Evolutionary conservation across 208 protist genomes (phyloP).

Genomic region (Crithidia thermophila): DNA sequence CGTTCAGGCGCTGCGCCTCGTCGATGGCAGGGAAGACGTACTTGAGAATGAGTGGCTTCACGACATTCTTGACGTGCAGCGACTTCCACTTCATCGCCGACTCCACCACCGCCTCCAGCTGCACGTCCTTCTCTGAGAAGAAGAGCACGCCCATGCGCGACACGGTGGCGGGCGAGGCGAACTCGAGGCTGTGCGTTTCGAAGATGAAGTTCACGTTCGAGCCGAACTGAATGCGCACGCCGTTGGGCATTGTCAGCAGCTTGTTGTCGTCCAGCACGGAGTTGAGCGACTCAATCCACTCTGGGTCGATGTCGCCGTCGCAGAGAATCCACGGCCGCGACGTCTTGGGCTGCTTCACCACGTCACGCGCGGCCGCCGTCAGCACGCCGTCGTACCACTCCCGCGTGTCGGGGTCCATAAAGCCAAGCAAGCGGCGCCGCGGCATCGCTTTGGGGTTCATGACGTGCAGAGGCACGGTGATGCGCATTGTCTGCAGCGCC

Average conservation of each 20-base stretch:
- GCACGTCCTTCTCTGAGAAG: slow-evolving; percentile 95
- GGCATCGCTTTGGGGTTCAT: slow-evolving; percentile 96
- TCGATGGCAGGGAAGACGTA: slow-evolving; percentile 84
- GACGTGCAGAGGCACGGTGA: slow-evolving; percentile 77
- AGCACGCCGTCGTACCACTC: slow-evolving; percentile 99
- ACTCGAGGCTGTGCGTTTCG: slow-evolving; percentile 97
- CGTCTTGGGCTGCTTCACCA: slow-evolving; percentile 75
- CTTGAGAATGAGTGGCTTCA: slow-evolving; percentile 79
- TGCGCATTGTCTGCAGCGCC: slow-evolving; percentile 72
- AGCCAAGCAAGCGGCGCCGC: slow-evolving; percentile 93
- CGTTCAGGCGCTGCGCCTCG: slow-evolving; percentile 59
- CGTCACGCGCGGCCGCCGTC: slow-evolving; percentile 91
- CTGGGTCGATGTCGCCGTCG: slow-evolving; percentile 98
- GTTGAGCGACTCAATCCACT: slow-evolving; percentile 99
- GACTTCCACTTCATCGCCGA: slow-evolving; percentile 71
- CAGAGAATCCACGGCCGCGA: slow-evolving; percentile 94
- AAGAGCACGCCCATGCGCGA: slow-evolving; percentile 97
- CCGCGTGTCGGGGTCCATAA: slow-evolving; percentile 96
- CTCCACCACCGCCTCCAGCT: slow-evolving; percentile 83
- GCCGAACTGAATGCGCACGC: slow-evolving; percentile 96
- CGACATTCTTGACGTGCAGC: slow-evolving; percentile 34
- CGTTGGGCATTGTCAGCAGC: slow-evolving; percentile 97
- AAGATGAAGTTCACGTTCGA: slow-evolving; percentile 96
- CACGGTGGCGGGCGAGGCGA: slow-evolving; percentile 99
- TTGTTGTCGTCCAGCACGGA: slow-evolving; percentile 99